Conservation (phyloP, 129 eudicot species). For the Ambrosia trifida region DNA sequence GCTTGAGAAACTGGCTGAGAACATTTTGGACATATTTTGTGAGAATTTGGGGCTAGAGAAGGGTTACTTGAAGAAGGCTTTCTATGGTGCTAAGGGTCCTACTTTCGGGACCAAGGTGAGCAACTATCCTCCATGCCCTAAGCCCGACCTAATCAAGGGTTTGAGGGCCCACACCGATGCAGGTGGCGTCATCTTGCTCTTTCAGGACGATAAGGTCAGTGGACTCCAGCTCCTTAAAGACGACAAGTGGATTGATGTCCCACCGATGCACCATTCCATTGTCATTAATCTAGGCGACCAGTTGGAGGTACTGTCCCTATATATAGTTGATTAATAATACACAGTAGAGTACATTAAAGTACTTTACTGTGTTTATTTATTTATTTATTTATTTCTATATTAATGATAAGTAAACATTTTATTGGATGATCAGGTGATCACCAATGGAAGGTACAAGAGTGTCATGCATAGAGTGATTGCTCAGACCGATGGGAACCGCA, state of each 20-base stretch:
- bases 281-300: conserved; percentile 94
- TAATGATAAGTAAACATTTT: no score
- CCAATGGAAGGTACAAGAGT: conserved; percentile 98
- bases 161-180: conserved; percentile 98
- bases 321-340: no score
- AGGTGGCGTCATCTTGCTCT: conserved; percentile 92
- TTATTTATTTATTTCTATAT: no score
- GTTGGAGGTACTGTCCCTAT: conserved; percentile 58
- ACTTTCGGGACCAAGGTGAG: conserved; percentile 93
- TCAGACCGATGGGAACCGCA: conserved; percentile 78
- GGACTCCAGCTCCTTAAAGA: conserved; percentile 97
- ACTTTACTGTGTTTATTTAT: no score
- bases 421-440: conserved; percentile 57
- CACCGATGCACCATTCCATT: conserved; percentile 97
- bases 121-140: conserved; percentile 95
- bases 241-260: conserved; percentile 86
- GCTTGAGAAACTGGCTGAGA: conserved; percentile 74
- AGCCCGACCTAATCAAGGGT: conserved; percentile 90
- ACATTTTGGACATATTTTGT: conserved; percentile 74
- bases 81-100: conserved; percentile 85
- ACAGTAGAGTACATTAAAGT: no score
- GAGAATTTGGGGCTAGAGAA: conserved; percentile 90
- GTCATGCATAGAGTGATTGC: conserved; percentile 91
- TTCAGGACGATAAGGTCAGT: conserved; percentile 94
- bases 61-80: conserved; percentile 81